Percentiles rank a stretch among this genome's conserved stretches.
phyloP scores from a whole-genome alignment of 352 stramenopile genomes.

The Phytophthora tentaculata region DNA sequence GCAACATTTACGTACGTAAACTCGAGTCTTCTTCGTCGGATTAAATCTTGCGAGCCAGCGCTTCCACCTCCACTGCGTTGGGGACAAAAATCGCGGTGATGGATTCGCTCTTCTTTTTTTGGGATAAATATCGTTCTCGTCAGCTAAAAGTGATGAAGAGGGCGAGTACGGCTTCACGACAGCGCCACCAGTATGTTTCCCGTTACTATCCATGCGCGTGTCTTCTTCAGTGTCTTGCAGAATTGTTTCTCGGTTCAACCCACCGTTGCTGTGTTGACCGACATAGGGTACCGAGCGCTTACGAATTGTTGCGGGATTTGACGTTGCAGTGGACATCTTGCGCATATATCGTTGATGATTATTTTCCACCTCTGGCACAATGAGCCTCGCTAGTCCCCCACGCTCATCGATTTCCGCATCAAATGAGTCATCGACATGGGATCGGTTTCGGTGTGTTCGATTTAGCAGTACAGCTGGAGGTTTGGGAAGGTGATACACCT shows the following conservation, averaged over 20 bases:
- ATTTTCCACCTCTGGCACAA: slow-evolving; percentile 46
- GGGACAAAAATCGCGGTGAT: slow-evolving; percentile 19
- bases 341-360: slow-evolving; percentile 53
- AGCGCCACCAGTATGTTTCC: not conserved
- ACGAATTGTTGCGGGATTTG: slow-evolving; percentile 6
- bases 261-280: slow-evolving; percentile 4
- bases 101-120: slow-evolving; percentile 23
- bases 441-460: slow-evolving; percentile 6
- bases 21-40: slow-evolving; percentile 37
- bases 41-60: slow-evolving; percentile 28
- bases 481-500: slow-evolving; percentile 57
- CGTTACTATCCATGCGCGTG: not conserved
- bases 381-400: slow-evolving; percentile 34
- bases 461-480: slow-evolving; percentile 29
- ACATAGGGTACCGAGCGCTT: slow-evolving; percentile 5
- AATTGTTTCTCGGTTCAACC: not conserved
- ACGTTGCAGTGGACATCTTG: slow-evolving; percentile 34
- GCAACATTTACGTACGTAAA: slow-evolving; percentile 38
- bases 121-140: slow-evolving; percentile 16
- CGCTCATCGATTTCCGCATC: slow-evolving; percentile 64
- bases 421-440: slow-evolving; percentile 22
- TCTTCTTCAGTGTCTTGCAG: slow-evolving; percentile 9
- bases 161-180: slow-evolving; percentile 33
- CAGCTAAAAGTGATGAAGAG: slow-evolving; percentile 28
- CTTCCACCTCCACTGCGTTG: slow-evolving; percentile 31